A percentile compares a stretch with the other conserved stretches of the same genome.
Conservation (phyloP, 371 early-diverging fungal genomes). For the Mortierella sp. region DNA sequence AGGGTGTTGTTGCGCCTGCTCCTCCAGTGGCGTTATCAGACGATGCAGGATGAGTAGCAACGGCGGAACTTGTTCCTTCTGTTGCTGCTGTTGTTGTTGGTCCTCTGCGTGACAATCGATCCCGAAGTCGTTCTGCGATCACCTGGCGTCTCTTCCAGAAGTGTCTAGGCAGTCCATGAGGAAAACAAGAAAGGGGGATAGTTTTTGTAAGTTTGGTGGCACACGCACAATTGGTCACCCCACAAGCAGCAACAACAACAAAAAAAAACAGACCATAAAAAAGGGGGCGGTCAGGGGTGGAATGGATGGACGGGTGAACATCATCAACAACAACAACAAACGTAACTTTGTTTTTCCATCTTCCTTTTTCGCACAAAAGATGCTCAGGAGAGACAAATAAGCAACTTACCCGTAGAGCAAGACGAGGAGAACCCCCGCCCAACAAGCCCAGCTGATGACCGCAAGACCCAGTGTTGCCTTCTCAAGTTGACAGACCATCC, state of each 20-base stretch:
- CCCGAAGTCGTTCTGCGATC: slow-evolving; percentile 40
- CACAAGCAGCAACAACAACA: neutral
- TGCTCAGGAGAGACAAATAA: too few species aligned
- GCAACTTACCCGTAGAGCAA: slow-evolving; percentile 51
- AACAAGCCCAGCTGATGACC: slow-evolving; percentile 49
- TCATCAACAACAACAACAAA: neutral
- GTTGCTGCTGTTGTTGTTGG: slow-evolving; percentile 5
- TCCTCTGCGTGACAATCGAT: slow-evolving; percentile 31
- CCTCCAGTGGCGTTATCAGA: slow-evolving; percentile 19
- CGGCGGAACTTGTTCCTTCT: slow-evolving; percentile 40
- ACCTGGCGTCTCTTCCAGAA: slow-evolving; percentile 58
- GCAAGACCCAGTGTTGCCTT: slow-evolving; percentile 51
- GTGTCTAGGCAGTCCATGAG: slow-evolving; percentile 27
- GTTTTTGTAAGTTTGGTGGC: slow-evolving; percentile 7
- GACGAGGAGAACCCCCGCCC: slow-evolving; percentile 56
- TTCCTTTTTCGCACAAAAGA: neutral
- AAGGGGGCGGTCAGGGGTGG: neutral
- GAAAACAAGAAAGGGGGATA: neutral
- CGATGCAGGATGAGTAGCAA: slow-evolving; percentile 10
- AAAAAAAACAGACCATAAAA: slow-evolving; percentile 9
- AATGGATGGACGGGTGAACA: too few species aligned
- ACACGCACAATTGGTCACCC: neutral
- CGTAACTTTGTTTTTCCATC: neutral
- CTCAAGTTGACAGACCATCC: slow-evolving; percentile 42
- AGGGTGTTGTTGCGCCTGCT: slow-evolving; percentile 20